Evolutionary conservation across 2,329 filamentous ascomycete genomes (phyloP), one percentile per base, ranked within the genome.

Genomic region (Colletotrichum theobromicola): DNA sequence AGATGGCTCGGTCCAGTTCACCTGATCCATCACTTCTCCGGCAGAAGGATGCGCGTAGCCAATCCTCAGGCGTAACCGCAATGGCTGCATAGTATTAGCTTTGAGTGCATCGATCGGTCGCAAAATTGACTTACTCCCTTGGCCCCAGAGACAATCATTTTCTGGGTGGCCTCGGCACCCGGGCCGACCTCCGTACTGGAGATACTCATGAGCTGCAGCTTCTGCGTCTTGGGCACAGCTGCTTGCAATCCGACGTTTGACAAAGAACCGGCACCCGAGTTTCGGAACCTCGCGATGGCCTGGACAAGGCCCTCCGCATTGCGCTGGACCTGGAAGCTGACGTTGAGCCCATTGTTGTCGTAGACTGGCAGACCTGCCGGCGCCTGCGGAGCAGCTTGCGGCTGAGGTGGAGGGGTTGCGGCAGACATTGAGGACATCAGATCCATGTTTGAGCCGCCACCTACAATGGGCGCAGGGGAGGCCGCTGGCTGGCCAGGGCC

Each of bases 191-290:
- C 94, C 6, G 93, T 87, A 77, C 91, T 94, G 78, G 95, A 98
- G 78, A 99, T 98, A 73, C 93, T 95, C 82, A 97, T 93, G 77
- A 99, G 87, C 82, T 98, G 95, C 80, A 99, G 86, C 83, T 97
- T 98, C 85, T 99, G 97, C 58, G 94, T 95, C 86, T 98, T 99
- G 10, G 97, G 97, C 68, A 99, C 97, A 1, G 97, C 97, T 57
- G 96, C 97, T 83, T 99, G 97, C 77, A 99, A 84, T 30, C 94
- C 95, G 34, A 98, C 94, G 60, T 90, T 91, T 18, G 92, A 92
- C 63, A 98, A 88, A 16, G 87, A 85, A 16, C 88, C 89, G 34
- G 93, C 91, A 72, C 89, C 88, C 16, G 93, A 93, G 83, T 98
- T 98, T 50, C 90, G 91, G 88, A 99, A 99, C 10, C 93, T 92